phyloP scores from a whole-genome alignment of 202 grass and related monocot genomes.

The Panicum hallii region DNA sequence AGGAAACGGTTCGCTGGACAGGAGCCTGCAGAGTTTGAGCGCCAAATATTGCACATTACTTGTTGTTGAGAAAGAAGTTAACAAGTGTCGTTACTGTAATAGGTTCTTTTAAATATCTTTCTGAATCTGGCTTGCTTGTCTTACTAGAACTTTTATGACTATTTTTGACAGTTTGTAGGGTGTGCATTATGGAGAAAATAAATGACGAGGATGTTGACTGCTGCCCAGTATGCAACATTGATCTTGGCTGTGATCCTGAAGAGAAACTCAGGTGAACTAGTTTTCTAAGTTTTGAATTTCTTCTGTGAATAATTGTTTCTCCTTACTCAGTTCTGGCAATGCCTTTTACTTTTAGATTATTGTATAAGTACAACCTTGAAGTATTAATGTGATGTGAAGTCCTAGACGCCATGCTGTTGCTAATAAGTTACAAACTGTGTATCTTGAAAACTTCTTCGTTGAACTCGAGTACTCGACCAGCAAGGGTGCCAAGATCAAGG shows the following conservation, averaged over 20 bases:
- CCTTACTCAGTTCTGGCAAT: background rate
- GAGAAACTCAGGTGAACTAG: slow-evolving; percentile 84
- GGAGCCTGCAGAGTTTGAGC: background rate
- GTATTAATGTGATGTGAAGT: slow-evolving; percentile 2
- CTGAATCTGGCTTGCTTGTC: slow-evolving; percentile 6
- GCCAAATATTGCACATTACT: slow-evolving; percentile 9
- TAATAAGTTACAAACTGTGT: background rate
- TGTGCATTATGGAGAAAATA: slow-evolving; percentile 90
- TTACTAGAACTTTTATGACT: slow-evolving; percentile 29
- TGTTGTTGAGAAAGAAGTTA: background rate
- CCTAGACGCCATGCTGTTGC: background rate
- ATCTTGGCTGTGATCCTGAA: slow-evolving; percentile 73
- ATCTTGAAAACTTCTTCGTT: background rate
- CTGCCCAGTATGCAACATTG: slow-evolving; percentile 82
- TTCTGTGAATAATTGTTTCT: slow-evolving; percentile 24
- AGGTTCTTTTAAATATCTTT: slow-evolving; percentile 21
- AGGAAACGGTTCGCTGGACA: background rate
- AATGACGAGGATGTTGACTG: slow-evolving; percentile 69
- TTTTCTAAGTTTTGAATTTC: slow-evolving; percentile 23
- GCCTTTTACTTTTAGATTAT: background rate
- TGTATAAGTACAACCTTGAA: slow-evolving; percentile 10
- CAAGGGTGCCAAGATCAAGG: background rate
- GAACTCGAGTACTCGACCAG: background rate
- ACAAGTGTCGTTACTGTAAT: background rate
- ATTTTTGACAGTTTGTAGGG: slow-evolving; percentile 77